A percentile compares a stretch with the other conserved stretches of the same genome.
These are phyloP conservation scores for Crithidia acanthocephali DNA, from an alignment of 208 protist species.

Conservation along the genomic window DNA sequence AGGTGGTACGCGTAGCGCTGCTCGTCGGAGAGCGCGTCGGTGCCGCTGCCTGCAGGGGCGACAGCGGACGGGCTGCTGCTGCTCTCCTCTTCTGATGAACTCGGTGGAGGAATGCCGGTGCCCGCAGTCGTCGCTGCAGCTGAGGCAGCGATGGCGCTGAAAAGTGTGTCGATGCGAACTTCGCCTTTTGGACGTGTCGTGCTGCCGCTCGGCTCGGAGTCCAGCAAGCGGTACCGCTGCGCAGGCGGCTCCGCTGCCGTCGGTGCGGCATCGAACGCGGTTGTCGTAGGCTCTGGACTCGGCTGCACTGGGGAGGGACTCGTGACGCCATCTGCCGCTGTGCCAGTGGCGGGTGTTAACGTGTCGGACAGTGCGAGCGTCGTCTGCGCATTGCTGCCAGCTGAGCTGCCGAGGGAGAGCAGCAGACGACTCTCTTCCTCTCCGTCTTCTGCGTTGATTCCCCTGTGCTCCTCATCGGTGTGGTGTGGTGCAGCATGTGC, in stretches of 20 bases:
- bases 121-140: slow-evolving; percentile 1
- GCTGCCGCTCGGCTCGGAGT: slow-evolving; percentile 17
- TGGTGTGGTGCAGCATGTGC: no score
- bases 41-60: neutral
- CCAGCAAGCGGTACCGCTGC: slow-evolving; percentile 7
- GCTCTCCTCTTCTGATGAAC: neutral
- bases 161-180: neutral
- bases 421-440: neutral
- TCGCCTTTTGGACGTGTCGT: neutral
- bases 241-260: neutral
- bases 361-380: neutral
- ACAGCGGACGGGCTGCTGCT: neutral
- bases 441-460: no score
- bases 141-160: neutral
- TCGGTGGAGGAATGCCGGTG: neutral
- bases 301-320: no score
- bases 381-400: neutral
- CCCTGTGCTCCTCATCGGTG: no score
- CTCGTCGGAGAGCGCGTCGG: slow-evolving; percentile 55
- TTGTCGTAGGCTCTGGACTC: no score
- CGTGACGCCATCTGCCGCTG: no score
- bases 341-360: no score
- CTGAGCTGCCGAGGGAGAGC: neutral
- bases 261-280: neutral
- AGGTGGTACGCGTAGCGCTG: slow-evolving; percentile 59